Evolutionary conservation across 1,284 basidiomycete genomes (phyloP).

Genomic region (Sporisorium sorghi): DNA sequence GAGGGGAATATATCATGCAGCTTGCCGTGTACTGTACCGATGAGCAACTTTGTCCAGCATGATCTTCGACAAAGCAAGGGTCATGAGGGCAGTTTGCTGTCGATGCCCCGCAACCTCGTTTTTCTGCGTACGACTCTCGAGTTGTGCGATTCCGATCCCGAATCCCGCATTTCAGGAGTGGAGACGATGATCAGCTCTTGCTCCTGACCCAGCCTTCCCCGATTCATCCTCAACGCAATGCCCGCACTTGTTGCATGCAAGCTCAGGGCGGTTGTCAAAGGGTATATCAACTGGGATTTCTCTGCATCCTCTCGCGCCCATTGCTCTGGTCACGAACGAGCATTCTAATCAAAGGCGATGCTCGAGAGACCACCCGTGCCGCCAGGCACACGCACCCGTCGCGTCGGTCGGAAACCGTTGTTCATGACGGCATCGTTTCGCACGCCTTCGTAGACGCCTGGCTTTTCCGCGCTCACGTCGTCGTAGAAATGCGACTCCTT

Average conservation of each 20-base stretch:
- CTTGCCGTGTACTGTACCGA: too few relatives aligned
- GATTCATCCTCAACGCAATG: too few relatives aligned
- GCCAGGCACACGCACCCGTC: conserved; percentile 55
- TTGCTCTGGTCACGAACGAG: neutral
- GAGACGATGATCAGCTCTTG: too few relatives aligned
- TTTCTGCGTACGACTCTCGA: too few relatives aligned
- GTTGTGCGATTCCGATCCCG: too few relatives aligned
- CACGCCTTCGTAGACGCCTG: conserved; percentile 45
- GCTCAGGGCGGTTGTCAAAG: too few relatives aligned
- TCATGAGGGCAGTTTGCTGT: conserved; percentile 9
- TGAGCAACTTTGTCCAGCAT: too few relatives aligned
- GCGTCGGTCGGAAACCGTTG: conserved; percentile 58
- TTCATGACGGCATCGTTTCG: conserved; percentile 49
- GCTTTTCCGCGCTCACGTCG: conserved; percentile 25
- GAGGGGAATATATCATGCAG: too few relatives aligned
- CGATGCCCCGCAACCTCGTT: too few relatives aligned
- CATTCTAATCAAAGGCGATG: conserved; percentile 44
- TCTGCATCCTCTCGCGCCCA: conserved; percentile 1
- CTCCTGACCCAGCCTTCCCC: too few relatives aligned
- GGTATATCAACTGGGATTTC: conserved; percentile 23
- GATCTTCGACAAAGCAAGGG: neutral
- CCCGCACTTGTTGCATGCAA: too few relatives aligned
- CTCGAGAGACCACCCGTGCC: conserved; percentile 58
- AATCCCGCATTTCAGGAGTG: too few relatives aligned
- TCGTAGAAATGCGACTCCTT: conserved; percentile 37